Conservation (phyloP, 371 early-diverging fungal species). For the Rhizomucor pusillus region DNA sequence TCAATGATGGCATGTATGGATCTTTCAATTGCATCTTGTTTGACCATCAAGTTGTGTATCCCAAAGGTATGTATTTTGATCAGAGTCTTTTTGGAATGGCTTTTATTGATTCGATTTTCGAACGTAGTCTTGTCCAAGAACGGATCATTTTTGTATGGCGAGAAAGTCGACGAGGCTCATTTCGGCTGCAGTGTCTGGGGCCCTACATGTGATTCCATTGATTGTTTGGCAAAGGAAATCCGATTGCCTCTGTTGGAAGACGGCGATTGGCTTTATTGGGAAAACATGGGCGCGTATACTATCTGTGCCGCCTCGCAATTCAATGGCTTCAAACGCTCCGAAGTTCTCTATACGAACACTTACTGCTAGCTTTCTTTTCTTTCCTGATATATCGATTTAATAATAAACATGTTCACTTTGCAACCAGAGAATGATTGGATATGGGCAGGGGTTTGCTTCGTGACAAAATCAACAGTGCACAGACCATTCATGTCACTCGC, state of each 20-base stretch:
- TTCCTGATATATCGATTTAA: too few relatives aligned
- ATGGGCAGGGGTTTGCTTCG: too few relatives aligned
- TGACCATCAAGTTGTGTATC: conserved; percentile 86
- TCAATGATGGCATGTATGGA: conserved; percentile 98
- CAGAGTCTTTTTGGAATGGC: too few relatives aligned
- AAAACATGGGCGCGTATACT: conserved; percentile 97
- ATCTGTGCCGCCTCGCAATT: conserved; percentile 84
- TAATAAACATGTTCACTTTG: too few relatives aligned
- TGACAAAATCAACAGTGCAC: too few relatives aligned
- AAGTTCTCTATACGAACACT: conserved; percentile 87
- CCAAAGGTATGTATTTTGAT: conserved; percentile 55
- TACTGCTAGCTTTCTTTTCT: conserved; percentile 9
- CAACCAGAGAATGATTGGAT: too few relatives aligned
- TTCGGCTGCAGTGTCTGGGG: conserved; percentile 89
- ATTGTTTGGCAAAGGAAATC: conserved; percentile 77
- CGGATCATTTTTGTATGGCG: conserved; percentile 8
- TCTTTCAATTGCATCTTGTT: conserved; percentile 97
- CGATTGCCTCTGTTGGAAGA: conserved; percentile 82
- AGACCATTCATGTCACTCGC: too few relatives aligned
- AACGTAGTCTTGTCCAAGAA: conserved; percentile 19
- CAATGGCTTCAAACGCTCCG: conserved; percentile 88
- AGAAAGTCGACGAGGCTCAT: conserved; percentile 10
- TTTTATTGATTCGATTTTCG: conserved; percentile 38
- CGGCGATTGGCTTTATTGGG: conserved; percentile 96
- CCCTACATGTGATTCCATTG: conserved; percentile 98